These are phyloP conservation scores for Claviceps purpurea DNA, from an alignment of 2,329 filamentous ascomycete species.

Conservation along the genomic window DNA sequence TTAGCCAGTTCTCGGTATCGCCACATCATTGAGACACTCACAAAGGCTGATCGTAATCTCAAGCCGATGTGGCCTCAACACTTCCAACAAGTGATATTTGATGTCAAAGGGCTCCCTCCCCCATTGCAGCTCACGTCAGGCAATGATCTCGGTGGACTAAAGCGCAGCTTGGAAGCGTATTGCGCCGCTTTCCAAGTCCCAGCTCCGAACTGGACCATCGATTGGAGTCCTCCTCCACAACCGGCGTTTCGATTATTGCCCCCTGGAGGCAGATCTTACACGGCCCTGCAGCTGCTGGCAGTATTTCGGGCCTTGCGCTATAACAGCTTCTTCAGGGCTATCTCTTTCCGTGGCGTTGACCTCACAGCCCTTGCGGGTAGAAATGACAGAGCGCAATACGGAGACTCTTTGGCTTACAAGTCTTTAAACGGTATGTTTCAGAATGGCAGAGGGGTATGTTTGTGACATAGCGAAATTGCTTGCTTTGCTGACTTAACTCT, in stretches of 20 bases:
- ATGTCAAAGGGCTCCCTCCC: constrained; percentile 36
- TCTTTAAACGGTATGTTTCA: constrained; percentile 34
- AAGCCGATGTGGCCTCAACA: constrained; percentile 46
- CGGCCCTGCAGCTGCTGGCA: constrained; percentile 39
- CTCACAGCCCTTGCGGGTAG: constrained; percentile 26
- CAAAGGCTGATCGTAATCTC: constrained; percentile 39
- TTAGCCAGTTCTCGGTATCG: constrained; percentile 41
- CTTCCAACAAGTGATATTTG: constrained; percentile 39
- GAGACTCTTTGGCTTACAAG: constrained; percentile 35
- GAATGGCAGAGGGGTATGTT: too few relatives aligned
- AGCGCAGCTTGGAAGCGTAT: constrained; percentile 41
- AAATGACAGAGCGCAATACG: constrained; percentile 30
- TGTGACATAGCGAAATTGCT: background rate
- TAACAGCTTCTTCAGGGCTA: constrained; percentile 44
- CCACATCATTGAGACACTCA: constrained; percentile 39
- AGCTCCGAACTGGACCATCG: constrained; percentile 38
- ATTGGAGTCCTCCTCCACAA: constrained; percentile 26
- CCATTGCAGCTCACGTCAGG: constrained; percentile 40
- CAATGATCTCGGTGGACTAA: constrained; percentile 41
- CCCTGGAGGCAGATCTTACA: constrained; percentile 27
- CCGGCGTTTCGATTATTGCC: constrained; percentile 42
- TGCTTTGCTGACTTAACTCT: constrained; percentile 3
- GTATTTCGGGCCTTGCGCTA: constrained; percentile 43
- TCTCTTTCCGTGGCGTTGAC: constrained; percentile 42
- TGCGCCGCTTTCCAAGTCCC: constrained; percentile 36